A percentile compares a stretch with the other conserved stretches of the same genome.
phyloP scores from a whole-genome alignment of 768 basidiomycete species.

The Lepiota subincarnata region DNA sequence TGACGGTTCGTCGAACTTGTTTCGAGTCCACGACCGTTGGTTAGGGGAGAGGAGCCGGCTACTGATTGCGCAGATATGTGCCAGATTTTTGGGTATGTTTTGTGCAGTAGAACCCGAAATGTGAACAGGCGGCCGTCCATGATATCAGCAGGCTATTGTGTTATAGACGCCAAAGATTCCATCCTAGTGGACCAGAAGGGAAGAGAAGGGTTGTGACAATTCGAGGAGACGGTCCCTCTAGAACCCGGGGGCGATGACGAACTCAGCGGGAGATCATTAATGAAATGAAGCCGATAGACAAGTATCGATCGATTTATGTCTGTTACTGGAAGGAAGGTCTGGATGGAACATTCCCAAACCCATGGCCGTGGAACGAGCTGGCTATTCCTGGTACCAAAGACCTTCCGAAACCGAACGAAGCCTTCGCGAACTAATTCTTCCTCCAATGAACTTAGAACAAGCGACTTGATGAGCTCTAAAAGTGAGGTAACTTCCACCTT shows the following conservation, averaged over 20 bases:
- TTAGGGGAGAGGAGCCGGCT: neutral
- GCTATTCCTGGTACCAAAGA: slow-evolving; percentile 7
- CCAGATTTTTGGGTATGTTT: neutral
- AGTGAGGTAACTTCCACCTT: neutral
- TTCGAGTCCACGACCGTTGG: too few species aligned
- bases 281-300: slow-evolving; percentile 4
- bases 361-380: slow-evolving; percentile 6
- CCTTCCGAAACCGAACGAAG: slow-evolving; percentile 2
- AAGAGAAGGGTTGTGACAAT: neutral
- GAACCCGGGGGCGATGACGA: neutral
- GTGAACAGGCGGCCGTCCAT: neutral
- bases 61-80: neutral
- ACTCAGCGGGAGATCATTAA: slow-evolving; percentile 1
- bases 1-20: too few species aligned
- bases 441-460: slow-evolving; percentile 5
- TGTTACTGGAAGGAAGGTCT: slow-evolving; percentile 6
- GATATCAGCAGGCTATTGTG: slow-evolving; percentile 1
- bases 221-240: neutral
- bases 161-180: neutral
- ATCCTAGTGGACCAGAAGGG: neutral
- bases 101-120: neutral
- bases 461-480: neutral
- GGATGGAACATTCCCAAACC: slow-evolving; percentile 6
- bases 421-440: slow-evolving; percentile 5
- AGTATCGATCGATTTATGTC: neutral